Conservation (phyloP, 306 rosid genomes). For the Hylodesmum podocarpum region DNA sequence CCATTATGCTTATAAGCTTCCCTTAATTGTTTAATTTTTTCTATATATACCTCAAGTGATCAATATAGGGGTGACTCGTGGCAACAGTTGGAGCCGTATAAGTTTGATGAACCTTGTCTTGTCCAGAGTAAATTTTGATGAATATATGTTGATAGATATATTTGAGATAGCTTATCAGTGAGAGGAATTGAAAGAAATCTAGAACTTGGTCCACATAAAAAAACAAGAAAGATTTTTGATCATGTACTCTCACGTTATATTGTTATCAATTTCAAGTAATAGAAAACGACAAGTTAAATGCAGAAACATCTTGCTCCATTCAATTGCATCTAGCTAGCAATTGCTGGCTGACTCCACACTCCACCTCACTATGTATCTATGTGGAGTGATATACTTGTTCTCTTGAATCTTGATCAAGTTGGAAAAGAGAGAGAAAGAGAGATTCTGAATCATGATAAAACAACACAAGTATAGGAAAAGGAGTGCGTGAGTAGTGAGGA, state of each 20-base stretch:
- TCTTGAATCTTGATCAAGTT: neutral
- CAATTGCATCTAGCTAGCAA: constrained; percentile 37
- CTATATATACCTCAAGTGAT: neutral
- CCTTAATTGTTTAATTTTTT: neutral
- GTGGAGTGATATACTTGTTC: neutral
- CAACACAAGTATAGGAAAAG: neutral
- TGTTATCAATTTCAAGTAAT: constrained; percentile 24
- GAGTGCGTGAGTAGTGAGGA: neutral
- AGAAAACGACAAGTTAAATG: constrained; percentile 36
- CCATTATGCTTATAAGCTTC: neutral
- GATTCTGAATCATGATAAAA: constrained; percentile 21
- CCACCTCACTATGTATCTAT: neutral
- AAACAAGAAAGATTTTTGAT: neutral
- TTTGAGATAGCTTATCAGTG: constrained; percentile 32
- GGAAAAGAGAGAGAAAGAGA: neutral
- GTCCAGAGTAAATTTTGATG: neutral
- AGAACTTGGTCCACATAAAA: constrained; percentile 24
- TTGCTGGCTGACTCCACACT: neutral
- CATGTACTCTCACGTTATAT: no score
- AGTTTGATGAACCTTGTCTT: constrained; percentile 12
- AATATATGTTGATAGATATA: neutral
- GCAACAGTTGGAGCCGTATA: constrained; percentile 24
- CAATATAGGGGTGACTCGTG: neutral
- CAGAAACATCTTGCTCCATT: neutral
- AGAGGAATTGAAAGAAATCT: neutral